phyloP scores from a whole-genome alignment of 176 grass and related monocot genomes.

The Rhynchospora pubera region DNA sequence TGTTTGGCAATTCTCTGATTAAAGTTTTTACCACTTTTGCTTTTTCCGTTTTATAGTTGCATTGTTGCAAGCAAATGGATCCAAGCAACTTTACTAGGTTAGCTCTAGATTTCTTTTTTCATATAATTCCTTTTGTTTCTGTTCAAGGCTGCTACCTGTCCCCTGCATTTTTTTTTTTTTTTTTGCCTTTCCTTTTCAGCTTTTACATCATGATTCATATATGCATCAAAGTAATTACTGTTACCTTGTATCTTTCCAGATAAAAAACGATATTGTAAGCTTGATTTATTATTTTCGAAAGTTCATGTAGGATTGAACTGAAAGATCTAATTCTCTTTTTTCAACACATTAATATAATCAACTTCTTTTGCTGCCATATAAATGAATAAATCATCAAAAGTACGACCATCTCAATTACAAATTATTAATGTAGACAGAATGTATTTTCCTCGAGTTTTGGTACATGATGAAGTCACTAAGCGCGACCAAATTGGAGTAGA shows the following conservation, averaged over 20 bases:
- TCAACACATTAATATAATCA: too few species aligned
- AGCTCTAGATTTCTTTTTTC: constrained; percentile 6
- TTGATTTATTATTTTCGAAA: too few species aligned
- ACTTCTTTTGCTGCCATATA: too few species aligned
- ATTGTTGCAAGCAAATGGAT: constrained; percentile 5
- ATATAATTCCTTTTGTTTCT: constrained; percentile 9
- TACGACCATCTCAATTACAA: too few species aligned
- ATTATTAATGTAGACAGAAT: neutral
- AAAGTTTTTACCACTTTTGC: neutral
- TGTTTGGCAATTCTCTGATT: neutral
- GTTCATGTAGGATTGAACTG: too few species aligned
- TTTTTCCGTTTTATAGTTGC: neutral
- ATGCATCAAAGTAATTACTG: neutral
- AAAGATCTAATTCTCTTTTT: too few species aligned
- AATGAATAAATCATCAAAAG: too few species aligned
- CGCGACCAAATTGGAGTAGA: neutral
- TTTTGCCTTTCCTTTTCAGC: neutral
- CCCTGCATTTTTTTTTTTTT: neutral
- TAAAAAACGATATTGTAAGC: too few species aligned
- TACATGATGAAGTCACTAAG: neutral
- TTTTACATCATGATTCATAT: neutral
- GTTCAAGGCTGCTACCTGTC: constrained; percentile 17
- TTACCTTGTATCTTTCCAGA: neutral
- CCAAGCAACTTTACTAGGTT: constrained; percentile 12
- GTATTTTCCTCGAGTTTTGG: neutral